These are phyloP conservation scores for Talaromyces sp. DNA, from an alignment of 2,329 filamentous ascomycete species.

Conservation along the genomic window DNA sequence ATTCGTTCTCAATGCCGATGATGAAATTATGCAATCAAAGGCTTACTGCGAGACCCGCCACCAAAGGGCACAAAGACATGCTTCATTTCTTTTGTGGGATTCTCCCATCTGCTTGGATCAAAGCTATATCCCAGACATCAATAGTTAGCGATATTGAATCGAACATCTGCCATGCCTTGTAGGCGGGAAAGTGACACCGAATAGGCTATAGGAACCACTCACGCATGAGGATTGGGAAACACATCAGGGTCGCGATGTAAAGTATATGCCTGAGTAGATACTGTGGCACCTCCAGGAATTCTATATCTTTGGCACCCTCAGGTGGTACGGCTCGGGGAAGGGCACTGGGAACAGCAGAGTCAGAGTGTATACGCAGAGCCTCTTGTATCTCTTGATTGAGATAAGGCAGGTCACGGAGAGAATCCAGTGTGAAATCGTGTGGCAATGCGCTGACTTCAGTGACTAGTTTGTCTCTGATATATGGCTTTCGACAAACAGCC, in stretches of 20 bases:
- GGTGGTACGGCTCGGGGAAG: conserved; percentile 54
- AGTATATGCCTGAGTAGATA: conserved; percentile 53
- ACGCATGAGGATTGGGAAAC: conserved; percentile 2
- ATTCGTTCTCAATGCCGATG: no score
- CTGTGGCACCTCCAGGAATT: conserved; percentile 53
- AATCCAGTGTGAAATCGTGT: conserved; percentile 40
- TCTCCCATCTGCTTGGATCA: conserved; percentile 52
- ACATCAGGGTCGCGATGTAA: conserved; percentile 53
- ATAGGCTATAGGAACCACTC: background rate
- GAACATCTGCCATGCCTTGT: background rate
- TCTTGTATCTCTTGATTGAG: conserved; percentile 60
- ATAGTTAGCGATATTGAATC: conserved; percentile 32
- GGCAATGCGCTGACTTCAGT: conserved; percentile 44
- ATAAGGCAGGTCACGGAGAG: conserved; percentile 53
- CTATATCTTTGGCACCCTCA: conserved; percentile 42
- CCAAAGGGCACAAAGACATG: conserved; percentile 66
- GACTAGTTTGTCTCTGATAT: conserved; percentile 47
- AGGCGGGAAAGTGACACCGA: background rate
- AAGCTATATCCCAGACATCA: conserved; percentile 34
- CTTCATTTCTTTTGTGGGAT: conserved; percentile 40
- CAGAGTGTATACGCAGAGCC: conserved; percentile 56
- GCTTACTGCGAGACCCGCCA: conserved; percentile 56
- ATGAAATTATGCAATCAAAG: background rate
- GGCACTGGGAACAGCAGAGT: conserved; percentile 57
- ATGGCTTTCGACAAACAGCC: conserved; percentile 27